phyloP scores from a whole-genome alignment of 2,329 filamentous ascomycete genomes.

The Penicillium sp. region DNA sequence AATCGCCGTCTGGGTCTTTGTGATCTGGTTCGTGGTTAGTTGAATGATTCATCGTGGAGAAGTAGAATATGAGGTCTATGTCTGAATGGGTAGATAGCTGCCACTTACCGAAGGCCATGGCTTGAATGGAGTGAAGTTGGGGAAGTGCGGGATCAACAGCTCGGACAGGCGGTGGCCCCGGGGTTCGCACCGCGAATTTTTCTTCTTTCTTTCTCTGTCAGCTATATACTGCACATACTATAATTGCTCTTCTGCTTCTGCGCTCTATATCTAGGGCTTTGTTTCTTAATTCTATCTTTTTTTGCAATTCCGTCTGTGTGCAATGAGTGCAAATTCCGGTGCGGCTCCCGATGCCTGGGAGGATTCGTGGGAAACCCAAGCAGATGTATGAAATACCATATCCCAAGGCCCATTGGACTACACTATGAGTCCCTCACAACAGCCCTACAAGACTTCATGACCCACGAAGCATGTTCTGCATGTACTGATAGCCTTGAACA shows the following conservation, averaged over 20 bases:
- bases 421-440: neutral
- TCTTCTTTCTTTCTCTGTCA: constrained; percentile 15
- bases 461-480: neutral
- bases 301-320: constrained; percentile 1
- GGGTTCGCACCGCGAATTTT: constrained; percentile 20
- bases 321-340: constrained; percentile 50
- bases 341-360: constrained; percentile 81
- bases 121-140: neutral
- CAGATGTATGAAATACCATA: constrained; percentile 58
- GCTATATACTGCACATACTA: constrained; percentile 17
- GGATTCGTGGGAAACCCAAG: constrained; percentile 82
- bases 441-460: neutral
- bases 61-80: neutral
- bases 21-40: constrained; percentile 12
- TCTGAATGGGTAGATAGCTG: neutral
- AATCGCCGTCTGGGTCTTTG: constrained; percentile 57
- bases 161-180: constrained; percentile 23
- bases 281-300: neutral
- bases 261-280: neutral
- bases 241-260: neutral
- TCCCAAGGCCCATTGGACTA: neutral
- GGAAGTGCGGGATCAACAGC: constrained; percentile 14
- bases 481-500: constrained; percentile 26
- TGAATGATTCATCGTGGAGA: neutral
- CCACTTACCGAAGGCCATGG: constrained; percentile 28